Evolutionary conservation across 1,139 yeast species (phyloP), one percentile per base, ranked within the genome.

Genomic region (Arxiozyma heterogenica): DNA sequence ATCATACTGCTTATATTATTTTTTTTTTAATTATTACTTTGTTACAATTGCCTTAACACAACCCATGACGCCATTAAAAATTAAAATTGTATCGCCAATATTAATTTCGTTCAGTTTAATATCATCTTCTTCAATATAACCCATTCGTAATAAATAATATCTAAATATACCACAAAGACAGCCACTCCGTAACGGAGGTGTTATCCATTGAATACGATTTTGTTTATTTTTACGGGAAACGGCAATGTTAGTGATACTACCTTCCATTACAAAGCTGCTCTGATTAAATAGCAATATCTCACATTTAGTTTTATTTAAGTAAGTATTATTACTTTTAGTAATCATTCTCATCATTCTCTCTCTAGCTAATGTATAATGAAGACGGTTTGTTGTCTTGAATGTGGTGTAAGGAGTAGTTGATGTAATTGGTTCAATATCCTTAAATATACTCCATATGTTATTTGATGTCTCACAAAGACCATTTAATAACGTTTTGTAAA

Each of bases 91-190:
- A 55, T 83, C 87, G 1, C 95, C 96, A 18, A 71, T 69, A 27
- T 66, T 63, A 6, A 93, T 61, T 18, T 78, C 78, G 17, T 72
- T 68, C 22, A 75, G 64, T 4, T 63, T 61, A 1, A 90, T 69
- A 1, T 69, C 66, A 12, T 76, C 81, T 63, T 87, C 96, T 51
- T 75, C 74, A 1, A 91, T 72, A 45, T 74, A 64, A 2, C 79
- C 78, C 50, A 80, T 78, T 20, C 76, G 71, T 21, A 93, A 66
- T 50, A 93, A 70, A 65, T 77, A 79, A 57, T 82, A 82, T 60
- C 98, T 76, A 63, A 82, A 80, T 0, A 86, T 93, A 9, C 98
- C 98, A 70, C 91, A 85, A 52, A 91, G 74, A 64, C 96, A 88
- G 0, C 98, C 98, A 15, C 83, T 73, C 1, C 81, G 74, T 45